phyloP scores from a whole-genome alignment of 129 eudicot genomes.

The Smallanthus sonchifolius region DNA sequence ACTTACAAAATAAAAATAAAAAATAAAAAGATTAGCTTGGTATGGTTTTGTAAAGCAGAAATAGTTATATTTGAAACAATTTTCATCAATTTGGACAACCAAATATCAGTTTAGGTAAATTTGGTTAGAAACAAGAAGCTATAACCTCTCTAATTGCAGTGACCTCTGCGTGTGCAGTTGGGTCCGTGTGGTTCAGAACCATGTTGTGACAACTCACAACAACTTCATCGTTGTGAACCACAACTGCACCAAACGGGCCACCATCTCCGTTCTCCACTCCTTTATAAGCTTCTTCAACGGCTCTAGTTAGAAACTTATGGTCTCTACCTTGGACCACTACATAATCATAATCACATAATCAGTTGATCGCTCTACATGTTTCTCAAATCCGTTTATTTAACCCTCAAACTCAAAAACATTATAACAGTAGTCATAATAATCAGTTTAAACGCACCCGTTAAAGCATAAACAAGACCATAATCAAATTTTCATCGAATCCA shows the following conservation, averaged over 20 bases:
- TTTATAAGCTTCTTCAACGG: constrained; percentile 85
- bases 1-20: background rate
- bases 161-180: constrained; percentile 92
- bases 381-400: background rate
- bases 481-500: background rate
- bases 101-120: background rate
- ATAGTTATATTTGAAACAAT: background rate
- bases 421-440: background rate
- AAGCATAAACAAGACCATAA: background rate
- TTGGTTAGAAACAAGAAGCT: constrained; percentile 19
- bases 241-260: constrained; percentile 91
- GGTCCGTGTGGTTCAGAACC: constrained; percentile 62
- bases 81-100: background rate
- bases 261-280: constrained; percentile 87
- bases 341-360: constrained; percentile 5
- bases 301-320: constrained; percentile 65
- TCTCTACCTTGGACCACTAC: constrained; percentile 80
- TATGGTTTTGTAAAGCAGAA: background rate
- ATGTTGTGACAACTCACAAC: constrained; percentile 84
- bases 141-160: constrained; percentile 87
- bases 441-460: background rate
- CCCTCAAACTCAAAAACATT: background rate
- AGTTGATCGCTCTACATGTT: background rate
- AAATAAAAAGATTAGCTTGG: background rate
- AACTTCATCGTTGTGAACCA: constrained; percentile 66